Base-by-base conservation (phyloP, 2,329 filamentous ascomycete species). In the Colletotrichum echinochloae region DNA sequence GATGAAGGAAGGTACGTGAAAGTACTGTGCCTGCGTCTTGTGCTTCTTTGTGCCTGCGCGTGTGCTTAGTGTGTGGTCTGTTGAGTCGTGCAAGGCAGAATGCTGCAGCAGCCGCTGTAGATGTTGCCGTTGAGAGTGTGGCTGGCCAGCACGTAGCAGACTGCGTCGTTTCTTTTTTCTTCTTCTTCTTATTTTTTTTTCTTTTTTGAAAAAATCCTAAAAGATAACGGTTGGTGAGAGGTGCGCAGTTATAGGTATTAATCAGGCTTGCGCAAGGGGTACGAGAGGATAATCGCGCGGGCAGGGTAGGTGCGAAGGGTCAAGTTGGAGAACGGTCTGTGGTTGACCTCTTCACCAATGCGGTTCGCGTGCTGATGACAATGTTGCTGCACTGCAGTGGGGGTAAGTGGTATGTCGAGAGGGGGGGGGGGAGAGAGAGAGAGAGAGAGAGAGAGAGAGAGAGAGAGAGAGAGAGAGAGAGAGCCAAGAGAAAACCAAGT, bases 11-110 rank as follows among this genome's bases (percentile, higher is more conserved):
- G 65, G 55, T 56, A 64, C 44, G 54, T n/a, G 11, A 39, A 51
- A 61, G 59, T 51, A 61, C 59, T 18, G 46, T 51, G 59, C 59
- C 46, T 61, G 59, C 46, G 44, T 61, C 46, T 39, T 51, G 44
- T 51, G 59, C 57, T 44, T 44, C 44, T 60, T 49, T 60, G 30
- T 60, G 37, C 20, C 33, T 54, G 44, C 18, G 41, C 37, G n/a
- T 39, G 44, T 46, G 44, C 44, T 46, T 59, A 30, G 20, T 49
- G 46, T 48, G 59, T 35, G 9, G 16, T 23, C 16, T 23, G 26
- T 28, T 23, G 28, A 51, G 59, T 33, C 8, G 59, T 26, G 35
- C 8, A 23, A 51, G 46, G n/a, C 44, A 51, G 23, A 51, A 2
- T n/a, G 46, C n/a, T 26, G 57, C 41, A 18, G 41, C 30, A 23